These are phyloP conservation scores for Leptomonas seymouri DNA, from an alignment of 208 protist species.

Conservation along the genomic window DNA sequence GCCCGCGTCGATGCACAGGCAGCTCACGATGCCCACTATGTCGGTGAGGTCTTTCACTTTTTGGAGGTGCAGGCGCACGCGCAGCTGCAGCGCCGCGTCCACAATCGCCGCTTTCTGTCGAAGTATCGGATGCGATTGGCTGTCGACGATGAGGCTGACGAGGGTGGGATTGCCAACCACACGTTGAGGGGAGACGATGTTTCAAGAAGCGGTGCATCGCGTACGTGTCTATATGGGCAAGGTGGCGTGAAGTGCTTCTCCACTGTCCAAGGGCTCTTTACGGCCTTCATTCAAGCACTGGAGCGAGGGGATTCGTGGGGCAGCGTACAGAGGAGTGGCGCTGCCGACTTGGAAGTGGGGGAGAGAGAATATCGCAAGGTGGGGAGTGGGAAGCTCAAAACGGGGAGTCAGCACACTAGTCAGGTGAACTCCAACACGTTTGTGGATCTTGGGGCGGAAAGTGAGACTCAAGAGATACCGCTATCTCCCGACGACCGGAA, in stretches of 20 bases:
- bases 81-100: neutral
- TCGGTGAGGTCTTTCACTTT: slow-evolving; percentile 13
- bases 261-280: slow-evolving; percentile 18
- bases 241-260: neutral
- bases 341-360: neutral
- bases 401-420: too few species aligned
- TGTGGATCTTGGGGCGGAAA: too few species aligned
- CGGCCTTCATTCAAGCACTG: slow-evolving; percentile 3
- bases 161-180: neutral
- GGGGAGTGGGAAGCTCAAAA: too few species aligned
- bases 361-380: too few species aligned
- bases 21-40: neutral
- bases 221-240: neutral
- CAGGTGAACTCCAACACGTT: too few species aligned
- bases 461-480: too few species aligned
- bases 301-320: neutral
- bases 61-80: neutral
- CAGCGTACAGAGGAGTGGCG: neutral
- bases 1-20: neutral
- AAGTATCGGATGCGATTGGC: neutral
- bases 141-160: neutral
- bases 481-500: too few species aligned
- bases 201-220: neutral
- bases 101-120: slow-evolving; percentile 15
- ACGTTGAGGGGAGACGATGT: neutral